phyloP scores from a whole-genome alignment of 805 yeast species.

The Candida dajiaensis region DNA sequence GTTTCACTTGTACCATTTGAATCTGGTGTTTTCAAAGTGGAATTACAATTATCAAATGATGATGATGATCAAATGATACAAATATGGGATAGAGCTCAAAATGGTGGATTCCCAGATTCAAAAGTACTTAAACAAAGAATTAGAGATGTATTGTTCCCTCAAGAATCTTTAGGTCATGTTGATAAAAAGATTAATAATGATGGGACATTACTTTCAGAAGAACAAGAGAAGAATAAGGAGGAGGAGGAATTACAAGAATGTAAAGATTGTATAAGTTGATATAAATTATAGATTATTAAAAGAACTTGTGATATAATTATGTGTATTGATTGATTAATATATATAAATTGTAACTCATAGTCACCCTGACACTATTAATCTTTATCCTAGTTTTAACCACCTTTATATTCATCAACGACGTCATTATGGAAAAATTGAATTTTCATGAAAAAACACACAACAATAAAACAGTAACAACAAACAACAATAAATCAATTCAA shows the following conservation, averaged over 20 bases:
- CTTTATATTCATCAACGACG: too few species aligned
- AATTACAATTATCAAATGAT: slow-evolving; percentile 39
- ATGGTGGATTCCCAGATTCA: slow-evolving; percentile 84
- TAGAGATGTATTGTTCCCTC: slow-evolving; percentile 53
- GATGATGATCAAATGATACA: slow-evolving; percentile 25
- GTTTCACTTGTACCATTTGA: slow-evolving; percentile 43
- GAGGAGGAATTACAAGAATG: slow-evolving; percentile 12
- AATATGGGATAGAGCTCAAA: slow-evolving; percentile 55
- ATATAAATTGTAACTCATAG: too few species aligned
- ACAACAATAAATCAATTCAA: not conserved
- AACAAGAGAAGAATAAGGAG: not conserved
- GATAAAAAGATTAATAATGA: slow-evolving; percentile 32
- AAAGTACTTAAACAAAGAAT: slow-evolving; percentile 68
- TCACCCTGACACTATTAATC: too few species aligned
- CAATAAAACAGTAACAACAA: not conserved
- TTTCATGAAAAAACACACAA: too few species aligned
- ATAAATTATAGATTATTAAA: too few species aligned
- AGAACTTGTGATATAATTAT: too few species aligned
- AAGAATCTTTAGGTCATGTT: slow-evolving; percentile 54
- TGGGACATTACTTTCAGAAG: slow-evolving; percentile 13
- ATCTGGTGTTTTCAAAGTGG: slow-evolving; percentile 57
- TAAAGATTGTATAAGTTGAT: slow-evolving; percentile 12
- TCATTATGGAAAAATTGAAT: too few species aligned
- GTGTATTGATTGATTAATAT: too few species aligned
- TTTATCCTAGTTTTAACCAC: too few species aligned